These are phyloP conservation scores for Geranomyces variabilis DNA, from an alignment of 192 early-diverging fungal species.

Conservation along the genomic window DNA sequence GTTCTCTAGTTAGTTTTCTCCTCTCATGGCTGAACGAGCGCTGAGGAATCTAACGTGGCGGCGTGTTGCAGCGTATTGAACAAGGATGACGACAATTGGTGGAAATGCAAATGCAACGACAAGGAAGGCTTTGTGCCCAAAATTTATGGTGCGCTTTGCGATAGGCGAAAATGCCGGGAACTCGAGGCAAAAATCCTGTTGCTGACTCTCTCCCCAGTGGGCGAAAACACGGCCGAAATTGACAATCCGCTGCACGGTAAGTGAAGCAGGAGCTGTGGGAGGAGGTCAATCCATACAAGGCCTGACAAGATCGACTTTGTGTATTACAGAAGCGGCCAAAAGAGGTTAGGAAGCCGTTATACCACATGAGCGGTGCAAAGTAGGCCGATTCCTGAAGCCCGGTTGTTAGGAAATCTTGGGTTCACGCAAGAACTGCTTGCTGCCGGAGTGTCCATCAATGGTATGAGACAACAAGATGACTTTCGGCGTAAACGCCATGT, in stretches of 20 bases:
- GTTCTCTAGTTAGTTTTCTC: slow-evolving; percentile 44
- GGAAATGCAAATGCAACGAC: slow-evolving; percentile 55
- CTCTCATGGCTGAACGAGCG: too few species aligned
- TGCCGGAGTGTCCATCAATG: slow-evolving; percentile 56
- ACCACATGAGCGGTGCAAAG: too few species aligned
- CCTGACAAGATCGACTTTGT: not conserved
- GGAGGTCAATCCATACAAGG: too few species aligned
- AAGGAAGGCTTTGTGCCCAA: slow-evolving; percentile 55
- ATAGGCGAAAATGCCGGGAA: too few species aligned
- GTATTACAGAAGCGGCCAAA: slow-evolving; percentile 50
- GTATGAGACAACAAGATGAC: slow-evolving; percentile 1
- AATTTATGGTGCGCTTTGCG: slow-evolving; percentile 40
- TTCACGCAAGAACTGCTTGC: slow-evolving; percentile 50
- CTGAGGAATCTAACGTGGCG: not conserved
- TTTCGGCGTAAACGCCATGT: not conserved
- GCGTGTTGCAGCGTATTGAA: slow-evolving; percentile 40
- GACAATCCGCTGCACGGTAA: slow-evolving; percentile 60
- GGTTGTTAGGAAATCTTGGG: slow-evolving; percentile 43
- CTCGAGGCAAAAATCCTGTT: too few species aligned
- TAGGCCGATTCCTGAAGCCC: too few species aligned
- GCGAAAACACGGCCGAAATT: slow-evolving; percentile 52
- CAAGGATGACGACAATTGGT: slow-evolving; percentile 57
- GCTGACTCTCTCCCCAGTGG: slow-evolving; percentile 37
- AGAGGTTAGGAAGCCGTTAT: too few species aligned
- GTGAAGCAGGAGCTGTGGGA: too few species aligned